Evolutionary conservation across 768 basidiomycete species (phyloP).

Genomic region (Mycena maculata): DNA sequence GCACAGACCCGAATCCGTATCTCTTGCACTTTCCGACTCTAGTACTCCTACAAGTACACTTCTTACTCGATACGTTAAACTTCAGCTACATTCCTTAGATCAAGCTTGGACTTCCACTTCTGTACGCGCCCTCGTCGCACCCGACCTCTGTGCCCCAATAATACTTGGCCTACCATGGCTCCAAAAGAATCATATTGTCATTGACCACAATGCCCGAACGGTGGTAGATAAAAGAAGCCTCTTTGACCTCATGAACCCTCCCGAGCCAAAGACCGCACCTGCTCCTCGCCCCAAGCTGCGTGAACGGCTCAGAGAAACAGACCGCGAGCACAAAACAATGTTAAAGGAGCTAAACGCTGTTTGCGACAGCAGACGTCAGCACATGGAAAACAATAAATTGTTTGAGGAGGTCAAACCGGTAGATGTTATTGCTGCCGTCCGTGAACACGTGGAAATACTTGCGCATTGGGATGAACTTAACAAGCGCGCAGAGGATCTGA

Average conservation of each 20-base stretch:
- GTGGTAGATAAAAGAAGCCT: conserved; percentile 1
- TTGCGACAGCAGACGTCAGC: background rate
- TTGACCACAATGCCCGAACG: background rate
- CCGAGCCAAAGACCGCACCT: background rate
- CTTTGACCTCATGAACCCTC: conserved; percentile 14
- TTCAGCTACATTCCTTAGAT: background rate
- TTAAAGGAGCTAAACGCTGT: conserved; percentile 1
- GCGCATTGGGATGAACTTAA: background rate
- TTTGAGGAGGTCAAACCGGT: conserved; percentile 6
- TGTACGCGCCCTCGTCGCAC: conserved; percentile 1
- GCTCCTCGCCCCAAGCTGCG: background rate
- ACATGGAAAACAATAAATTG: background rate
- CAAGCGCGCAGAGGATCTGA: background rate
- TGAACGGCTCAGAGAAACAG: conserved; percentile 27
- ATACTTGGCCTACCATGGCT: conserved; percentile 13
- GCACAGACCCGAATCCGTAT: background rate
- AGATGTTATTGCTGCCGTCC: conserved; percentile 5
- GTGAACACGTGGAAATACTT: background rate
- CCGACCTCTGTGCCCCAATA: background rate
- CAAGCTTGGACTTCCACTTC: background rate
- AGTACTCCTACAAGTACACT: accelerated
- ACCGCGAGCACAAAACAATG: conserved; percentile 13
- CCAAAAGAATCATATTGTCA: background rate
- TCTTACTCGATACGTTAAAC: background rate
- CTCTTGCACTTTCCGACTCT: background rate